Evolutionary conservation across 176 grass and related monocot species (phyloP), one percentile per base, ranked within the genome.

Genomic region (Tillandsia fasciculata): DNA sequence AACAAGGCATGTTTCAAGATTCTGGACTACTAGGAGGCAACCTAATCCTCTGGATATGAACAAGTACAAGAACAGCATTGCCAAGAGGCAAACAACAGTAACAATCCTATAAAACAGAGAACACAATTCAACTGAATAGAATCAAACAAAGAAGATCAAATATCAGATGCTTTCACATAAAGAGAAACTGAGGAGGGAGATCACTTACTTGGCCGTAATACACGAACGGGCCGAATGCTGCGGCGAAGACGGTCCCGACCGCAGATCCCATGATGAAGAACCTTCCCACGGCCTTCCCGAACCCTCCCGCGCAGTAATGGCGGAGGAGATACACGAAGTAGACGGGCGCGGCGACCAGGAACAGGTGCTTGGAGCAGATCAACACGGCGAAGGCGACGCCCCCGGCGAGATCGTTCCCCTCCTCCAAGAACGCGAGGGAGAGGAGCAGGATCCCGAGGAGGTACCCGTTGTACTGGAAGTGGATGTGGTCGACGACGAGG

Each of bases 381-480:
- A 96, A 63, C 1, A 78, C 47, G 0, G 83, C 86, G 57, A 96
- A 91, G 20, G 82, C 92, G 12, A 91, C 7, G 8, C 92, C 88
- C 8, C 88, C 86, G 9, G 78, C 67, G 9, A 91, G 81, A 87
- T 97, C 93, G 64, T 52, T 90, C 49, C 81, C 86, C 61, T 83
- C 79, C 78, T 87, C 89, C 49, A 97, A 78, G 3, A 87, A 79
- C 5, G 85, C 77, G 8, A 96, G 12, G 9, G 92, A 91, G 2
- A 96, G 80, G 10, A 86, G 58, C 47, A 89, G 75, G 14, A 91
- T 78, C 0, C 92, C 88, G 28, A 89, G 66, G 1, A 89, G 78
- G 76, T 84, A 92, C 52, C 89, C 93, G 12, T 92, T 97, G 53
- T 92, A 87, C 80, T 92, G 86, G 72, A 97, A 92, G 83, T 92